Conservation (phyloP, 306 rosid genomes). For the Citrullus mucosospermus region DNA sequence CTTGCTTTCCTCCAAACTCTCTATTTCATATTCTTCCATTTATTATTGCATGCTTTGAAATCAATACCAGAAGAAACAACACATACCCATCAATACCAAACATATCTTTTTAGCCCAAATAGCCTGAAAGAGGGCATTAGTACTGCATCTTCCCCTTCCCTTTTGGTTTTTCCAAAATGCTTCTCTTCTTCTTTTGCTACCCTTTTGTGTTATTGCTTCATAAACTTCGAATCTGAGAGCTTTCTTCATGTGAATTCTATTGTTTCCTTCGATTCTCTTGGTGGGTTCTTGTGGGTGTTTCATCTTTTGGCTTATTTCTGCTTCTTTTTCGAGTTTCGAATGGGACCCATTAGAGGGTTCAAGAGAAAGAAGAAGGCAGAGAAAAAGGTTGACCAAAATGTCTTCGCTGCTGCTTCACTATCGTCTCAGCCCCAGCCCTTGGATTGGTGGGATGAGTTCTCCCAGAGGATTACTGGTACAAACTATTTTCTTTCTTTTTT, state of each 20-base stretch:
- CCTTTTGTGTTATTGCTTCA: conserved; percentile 14
- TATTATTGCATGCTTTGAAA: conserved; percentile 36
- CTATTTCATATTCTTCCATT: conserved; percentile 14
- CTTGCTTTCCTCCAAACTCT: neutral
- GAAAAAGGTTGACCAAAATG: conserved; percentile 45
- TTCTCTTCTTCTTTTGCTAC: conserved; percentile 11
- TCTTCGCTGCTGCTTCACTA: conserved; percentile 33
- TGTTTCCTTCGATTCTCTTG: conserved; percentile 17
- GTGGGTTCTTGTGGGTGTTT: conserved; percentile 10
- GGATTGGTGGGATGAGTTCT: conserved; percentile 89
- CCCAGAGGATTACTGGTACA: conserved; percentile 61
- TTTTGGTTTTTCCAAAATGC: neutral
- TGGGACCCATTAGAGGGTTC: conserved; percentile 83
- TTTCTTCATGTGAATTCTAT: conserved; percentile 15
- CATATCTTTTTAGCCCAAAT: conserved; percentile 1
- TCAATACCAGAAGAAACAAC: conserved; percentile 6
- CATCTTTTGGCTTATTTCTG: neutral
- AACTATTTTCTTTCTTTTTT: neutral
- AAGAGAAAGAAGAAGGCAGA: conserved; percentile 62
- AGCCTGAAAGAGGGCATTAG: neutral
- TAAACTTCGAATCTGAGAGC: conserved; percentile 25
- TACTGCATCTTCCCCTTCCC: neutral
- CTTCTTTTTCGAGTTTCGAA: conserved; percentile 22
- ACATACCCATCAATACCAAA: neutral
- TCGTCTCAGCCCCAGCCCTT: conserved; percentile 30